Evolutionary conservation across 148 eudicot species (phyloP).

Genomic region (Rheum nobile): DNA sequence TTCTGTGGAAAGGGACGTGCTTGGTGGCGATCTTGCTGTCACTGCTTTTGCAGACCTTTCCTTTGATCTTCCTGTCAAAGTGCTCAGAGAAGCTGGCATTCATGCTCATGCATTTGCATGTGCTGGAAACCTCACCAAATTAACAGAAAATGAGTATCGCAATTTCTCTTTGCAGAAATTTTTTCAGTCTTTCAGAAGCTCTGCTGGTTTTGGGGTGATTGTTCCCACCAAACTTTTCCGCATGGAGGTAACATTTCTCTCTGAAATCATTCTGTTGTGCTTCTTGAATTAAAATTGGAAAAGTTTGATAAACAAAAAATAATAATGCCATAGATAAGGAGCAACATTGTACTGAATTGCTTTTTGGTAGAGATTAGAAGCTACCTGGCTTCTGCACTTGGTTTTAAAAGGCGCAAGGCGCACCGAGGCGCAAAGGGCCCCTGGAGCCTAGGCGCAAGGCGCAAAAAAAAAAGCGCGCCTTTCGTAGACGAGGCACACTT

Average conservation of each 20-base stretch:
- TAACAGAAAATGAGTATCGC: slow-evolving; percentile 53
- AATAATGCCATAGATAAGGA: background rate
- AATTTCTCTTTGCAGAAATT: slow-evolving; percentile 38
- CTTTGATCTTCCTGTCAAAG: slow-evolving; percentile 67
- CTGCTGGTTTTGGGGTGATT: slow-evolving; percentile 67
- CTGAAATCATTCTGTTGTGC: background rate
- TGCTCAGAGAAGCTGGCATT: slow-evolving; percentile 69
- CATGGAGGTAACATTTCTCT: slow-evolving; percentile 52
- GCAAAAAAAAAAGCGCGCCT: too few species aligned
- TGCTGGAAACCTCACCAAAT: slow-evolving; percentile 61
- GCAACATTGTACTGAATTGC: background rate
- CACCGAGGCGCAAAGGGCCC: too few species aligned
- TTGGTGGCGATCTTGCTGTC: slow-evolving; percentile 84
- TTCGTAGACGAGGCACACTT: too few species aligned
- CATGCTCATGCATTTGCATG: slow-evolving; percentile 77
- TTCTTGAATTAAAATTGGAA: background rate
- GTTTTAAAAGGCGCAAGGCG: too few species aligned
- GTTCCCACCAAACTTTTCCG: slow-evolving; percentile 82
- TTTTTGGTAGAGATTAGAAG: background rate
- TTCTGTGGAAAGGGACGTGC: slow-evolving; percentile 38
- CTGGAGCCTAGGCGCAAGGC: too few species aligned
- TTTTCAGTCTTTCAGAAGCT: slow-evolving; percentile 54
- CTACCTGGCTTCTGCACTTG: too few species aligned
- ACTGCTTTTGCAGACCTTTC: slow-evolving; percentile 89
- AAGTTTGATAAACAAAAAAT: background rate